These are phyloP conservation scores for Xylaria sp. DNA, from an alignment of 2,329 filamentous ascomycete genomes.

Conservation along the genomic window DNA sequence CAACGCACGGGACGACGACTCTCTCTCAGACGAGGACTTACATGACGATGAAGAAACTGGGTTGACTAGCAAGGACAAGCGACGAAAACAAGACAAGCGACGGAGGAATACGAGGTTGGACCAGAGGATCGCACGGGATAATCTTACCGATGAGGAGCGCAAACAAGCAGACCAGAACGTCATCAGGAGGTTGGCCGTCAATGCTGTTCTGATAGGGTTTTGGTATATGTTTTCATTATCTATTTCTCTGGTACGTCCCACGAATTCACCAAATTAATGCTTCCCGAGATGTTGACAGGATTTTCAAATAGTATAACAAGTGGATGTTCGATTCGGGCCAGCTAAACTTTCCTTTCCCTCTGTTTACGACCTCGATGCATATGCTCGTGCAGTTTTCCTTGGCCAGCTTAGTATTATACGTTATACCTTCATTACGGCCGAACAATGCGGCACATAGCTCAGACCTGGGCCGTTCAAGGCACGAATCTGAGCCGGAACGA, in stretches of 20 bases:
- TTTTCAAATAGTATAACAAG: conserved; percentile 83
- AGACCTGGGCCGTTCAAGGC: conserved; percentile 56
- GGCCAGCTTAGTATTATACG: conserved; percentile 76
- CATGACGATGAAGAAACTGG: conserved; percentile 91
- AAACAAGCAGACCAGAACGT: conserved; percentile 78
- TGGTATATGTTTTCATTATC: conserved; percentile 94
- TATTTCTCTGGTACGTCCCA: conserved; percentile 78
- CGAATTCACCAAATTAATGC: neutral
- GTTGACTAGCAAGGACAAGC: conserved; percentile 74
- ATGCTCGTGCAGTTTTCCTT: conserved; percentile 94
- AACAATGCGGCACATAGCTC: conserved; percentile 52
- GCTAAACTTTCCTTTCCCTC: conserved; percentile 89
- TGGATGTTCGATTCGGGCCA: conserved; percentile 95
- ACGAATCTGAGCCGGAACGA: conserved; percentile 58
- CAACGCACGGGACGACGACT: conserved; percentile 49
- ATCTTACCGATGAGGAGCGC: conserved; percentile 73
- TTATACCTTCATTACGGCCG: conserved; percentile 83
- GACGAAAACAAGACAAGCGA: conserved; percentile 69
- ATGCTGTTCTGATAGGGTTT: conserved; percentile 78
- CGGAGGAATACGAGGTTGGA: conserved; percentile 72
- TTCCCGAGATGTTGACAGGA: neutral
- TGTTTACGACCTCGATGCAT: conserved; percentile 94
- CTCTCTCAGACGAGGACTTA: conserved; percentile 72
- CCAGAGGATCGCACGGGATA: conserved; percentile 68
- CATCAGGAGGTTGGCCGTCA: conserved; percentile 70